Evolutionary conservation across 1,284 basidiomycete species (phyloP).

Genomic region (Ganoderma lucidum): DNA sequence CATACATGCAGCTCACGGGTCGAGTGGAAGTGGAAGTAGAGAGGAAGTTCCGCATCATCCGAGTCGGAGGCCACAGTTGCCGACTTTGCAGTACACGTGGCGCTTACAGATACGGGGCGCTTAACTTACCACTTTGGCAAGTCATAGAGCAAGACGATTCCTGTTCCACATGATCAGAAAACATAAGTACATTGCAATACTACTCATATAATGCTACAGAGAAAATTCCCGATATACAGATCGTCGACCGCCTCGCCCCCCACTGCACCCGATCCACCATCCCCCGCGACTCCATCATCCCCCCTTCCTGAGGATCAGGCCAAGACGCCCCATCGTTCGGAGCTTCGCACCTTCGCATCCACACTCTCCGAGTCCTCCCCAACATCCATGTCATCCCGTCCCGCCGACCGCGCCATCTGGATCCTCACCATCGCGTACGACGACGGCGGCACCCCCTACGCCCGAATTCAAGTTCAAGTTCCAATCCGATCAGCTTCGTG

Average conservation of each 20-base stretch:
- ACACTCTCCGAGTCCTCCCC: not conserved
- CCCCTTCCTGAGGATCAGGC: not conserved
- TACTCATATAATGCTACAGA: not conserved
- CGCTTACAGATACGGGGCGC: not conserved
- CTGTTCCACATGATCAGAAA: not conserved
- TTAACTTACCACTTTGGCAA: not conserved
- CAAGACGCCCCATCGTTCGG: not conserved
- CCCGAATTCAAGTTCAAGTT: not conserved
- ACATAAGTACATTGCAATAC: not conserved
- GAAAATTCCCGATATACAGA: not conserved
- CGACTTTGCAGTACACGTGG: not conserved
- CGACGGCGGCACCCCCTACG: not conserved
- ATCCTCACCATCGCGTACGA: slow-evolving; percentile 7
- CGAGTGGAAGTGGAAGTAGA: not conserved
- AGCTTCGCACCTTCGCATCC: not conserved
- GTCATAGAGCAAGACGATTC: not conserved
- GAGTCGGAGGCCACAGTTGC: not conserved
- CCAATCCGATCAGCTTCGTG: no score
- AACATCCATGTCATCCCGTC: not conserved
- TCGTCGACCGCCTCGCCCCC: not conserved
- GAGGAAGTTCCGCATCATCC: not conserved
- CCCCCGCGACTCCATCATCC: not conserved
- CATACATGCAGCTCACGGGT: not conserved
- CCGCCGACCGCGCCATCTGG: not conserved
- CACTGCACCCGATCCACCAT: not conserved